phyloP scores from a whole-genome alignment of 2,329 filamentous ascomycete species.

The Aspergillus chevalieri region DNA sequence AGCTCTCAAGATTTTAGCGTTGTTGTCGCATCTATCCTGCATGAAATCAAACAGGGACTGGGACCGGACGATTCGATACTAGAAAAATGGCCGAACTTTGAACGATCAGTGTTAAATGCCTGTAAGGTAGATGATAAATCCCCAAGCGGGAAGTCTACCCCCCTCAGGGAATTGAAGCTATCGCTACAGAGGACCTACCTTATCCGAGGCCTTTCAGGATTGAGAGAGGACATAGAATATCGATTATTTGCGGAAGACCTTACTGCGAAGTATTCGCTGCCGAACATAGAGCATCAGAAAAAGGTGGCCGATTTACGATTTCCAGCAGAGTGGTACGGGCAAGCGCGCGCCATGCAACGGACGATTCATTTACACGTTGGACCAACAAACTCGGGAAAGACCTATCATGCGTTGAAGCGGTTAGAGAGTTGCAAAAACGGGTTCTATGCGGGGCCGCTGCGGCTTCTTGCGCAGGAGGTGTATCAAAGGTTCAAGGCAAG shows the following conservation, averaged over 20 bases:
- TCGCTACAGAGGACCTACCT: conserved; percentile 57
- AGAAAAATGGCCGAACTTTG: conserved; percentile 24
- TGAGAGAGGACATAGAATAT: conserved; percentile 58
- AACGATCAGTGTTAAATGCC: conserved; percentile 26
- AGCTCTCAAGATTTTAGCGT: conserved; percentile 20
- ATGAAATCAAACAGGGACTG: conserved; percentile 18
- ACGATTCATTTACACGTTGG: conserved; percentile 90
- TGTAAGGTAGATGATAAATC: conserved; percentile 20
- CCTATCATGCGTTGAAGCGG: conserved; percentile 83
- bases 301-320: conserved; percentile 75
- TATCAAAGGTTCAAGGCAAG: conserved; percentile 78
- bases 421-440: conserved; percentile 70
- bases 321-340: conserved; percentile 87
- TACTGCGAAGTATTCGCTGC: conserved; percentile 51
- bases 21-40: conserved; percentile 22
- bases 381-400: conserved; percentile 97
- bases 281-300: conserved; percentile 54
- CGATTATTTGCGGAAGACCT: conserved; percentile 62
- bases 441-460: conserved; percentile 83
- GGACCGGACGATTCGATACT: conserved; percentile 10
- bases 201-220: conserved; percentile 43
- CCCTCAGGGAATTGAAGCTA: conserved; percentile 19
- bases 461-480: conserved; percentile 89
- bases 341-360: conserved; percentile 70
- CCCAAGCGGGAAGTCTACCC: conserved; percentile 9